Conservation (phyloP, 352 stramenopile species). For the Globisporangium cylindrosporum region DNA sequence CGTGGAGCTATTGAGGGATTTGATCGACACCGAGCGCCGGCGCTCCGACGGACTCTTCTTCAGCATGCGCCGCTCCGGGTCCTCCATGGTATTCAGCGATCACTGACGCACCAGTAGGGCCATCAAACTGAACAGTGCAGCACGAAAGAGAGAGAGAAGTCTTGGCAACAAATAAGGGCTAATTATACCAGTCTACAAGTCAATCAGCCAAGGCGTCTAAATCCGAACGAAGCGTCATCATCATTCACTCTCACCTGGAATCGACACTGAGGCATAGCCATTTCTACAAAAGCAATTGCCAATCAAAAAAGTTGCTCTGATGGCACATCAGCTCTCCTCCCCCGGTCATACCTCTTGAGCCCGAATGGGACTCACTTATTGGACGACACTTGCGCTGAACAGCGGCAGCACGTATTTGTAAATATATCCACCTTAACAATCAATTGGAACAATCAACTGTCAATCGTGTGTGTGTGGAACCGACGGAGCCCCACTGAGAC, state of each 20-base stretch:
- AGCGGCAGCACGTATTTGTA: not conserved
- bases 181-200: not conserved
- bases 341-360: not conserved
- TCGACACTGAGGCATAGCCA: not conserved
- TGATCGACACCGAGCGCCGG: not conserved
- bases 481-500: too few relatives aligned
- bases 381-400: not conserved
- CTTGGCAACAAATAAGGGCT: not conserved
- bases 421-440: not conserved
- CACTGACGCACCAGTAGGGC: not conserved
- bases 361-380: not conserved
- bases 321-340: not conserved
- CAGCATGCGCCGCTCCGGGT: not conserved
- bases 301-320: not conserved
- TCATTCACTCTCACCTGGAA: not conserved
- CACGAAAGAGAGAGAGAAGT: not conserved
- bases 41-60: constrained; percentile 1
- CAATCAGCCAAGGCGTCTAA: not conserved
- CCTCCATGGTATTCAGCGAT: constrained; percentile 6
- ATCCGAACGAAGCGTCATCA: not conserved
- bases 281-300: not conserved
- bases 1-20: not conserved
- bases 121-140: not conserved
- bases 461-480: too few relatives aligned
- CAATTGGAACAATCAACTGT: too few relatives aligned